These are phyloP conservation scores for Populus tomentosa DNA, from an alignment of 441 rosid species.

Conservation along the genomic window DNA sequence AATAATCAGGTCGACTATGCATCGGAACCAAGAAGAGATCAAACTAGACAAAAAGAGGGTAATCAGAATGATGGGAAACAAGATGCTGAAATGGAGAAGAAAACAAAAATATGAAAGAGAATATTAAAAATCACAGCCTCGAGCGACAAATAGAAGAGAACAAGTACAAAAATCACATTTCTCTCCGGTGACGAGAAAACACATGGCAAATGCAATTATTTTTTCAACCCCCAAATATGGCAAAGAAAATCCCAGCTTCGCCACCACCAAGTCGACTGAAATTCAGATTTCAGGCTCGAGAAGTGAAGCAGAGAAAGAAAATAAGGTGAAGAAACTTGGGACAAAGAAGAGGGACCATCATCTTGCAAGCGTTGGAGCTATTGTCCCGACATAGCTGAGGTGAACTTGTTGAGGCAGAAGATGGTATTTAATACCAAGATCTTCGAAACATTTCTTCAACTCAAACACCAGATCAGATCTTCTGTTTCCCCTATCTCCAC, in stretches of 20 bases:
- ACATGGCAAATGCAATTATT: neutral
- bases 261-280: no score
- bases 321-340: no score
- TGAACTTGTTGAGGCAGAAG: constrained; percentile 47
- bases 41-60: neutral
- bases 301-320: no score
- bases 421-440: constrained; percentile 35
- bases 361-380: constrained; percentile 18
- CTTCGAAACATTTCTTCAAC: constrained; percentile 42
- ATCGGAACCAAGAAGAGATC: neutral
- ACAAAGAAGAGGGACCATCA: constrained; percentile 9
- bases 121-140: neutral
- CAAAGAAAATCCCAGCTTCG: no score
- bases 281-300: no score
- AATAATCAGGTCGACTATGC: neutral
- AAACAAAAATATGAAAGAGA: neutral
- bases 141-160: neutral
- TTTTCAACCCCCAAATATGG: no score
- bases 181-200: neutral
- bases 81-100: neutral
- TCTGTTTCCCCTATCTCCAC: constrained; percentile 35
- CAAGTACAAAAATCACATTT: neutral
- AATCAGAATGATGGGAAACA: no score
- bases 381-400: constrained; percentile 25
- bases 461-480: constrained; percentile 44